Base-by-base conservation (phyloP, 2,329 filamentous ascomycete genomes). In the Fonsecaea erecta region DNA sequence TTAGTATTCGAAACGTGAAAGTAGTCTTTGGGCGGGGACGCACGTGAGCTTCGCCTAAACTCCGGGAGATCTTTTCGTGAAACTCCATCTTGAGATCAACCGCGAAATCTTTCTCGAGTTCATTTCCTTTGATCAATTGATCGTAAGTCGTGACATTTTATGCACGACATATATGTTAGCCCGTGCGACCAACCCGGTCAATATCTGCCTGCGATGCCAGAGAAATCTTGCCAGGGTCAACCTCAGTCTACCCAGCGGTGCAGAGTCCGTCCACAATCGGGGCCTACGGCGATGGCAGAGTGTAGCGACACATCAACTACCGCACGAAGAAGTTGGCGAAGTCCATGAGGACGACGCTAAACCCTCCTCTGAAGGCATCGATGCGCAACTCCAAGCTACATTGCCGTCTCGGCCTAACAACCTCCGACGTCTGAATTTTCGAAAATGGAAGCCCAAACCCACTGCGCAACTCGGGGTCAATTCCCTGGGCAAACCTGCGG, bases 401-500 rank as follows among this genome's bases (percentile, higher is more conserved):
- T 28, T 3, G 30, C 34, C 34, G 3, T 40, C 26, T 3, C 46
- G 21, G 18, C 34, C 48, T 30, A n/a, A n/a, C 21, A 37, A 26
- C 24, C 9, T 52, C 30, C 48, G 57, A 21, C 46, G 55, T 40
- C 52, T n/a, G 18, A 58, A 52, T 6, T 69, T 37, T 53, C 64
- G 64, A 28, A 60, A 59, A 54, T 70, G 67, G 68, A 62, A 56
- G 30, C 69, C 68, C 12, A 54, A 64, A 24, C 64, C 55, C n/a
- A 64, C 63, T 7, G 69, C 74, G 3, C 52, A 71, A 7, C 73
- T 79, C 8, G 73, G 73, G 35, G 73, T 78, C 30, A 68, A 75
- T 40, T 65, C 75, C 1, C 67, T 80, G 8, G 78, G 78, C 30
- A 72, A 76, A 55, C 77, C 77, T 0, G 77, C 74, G 2, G 72